Conservation (phyloP, 2,329 filamentous ascomycete genomes). For the Sporothrix variecibatus region DNA sequence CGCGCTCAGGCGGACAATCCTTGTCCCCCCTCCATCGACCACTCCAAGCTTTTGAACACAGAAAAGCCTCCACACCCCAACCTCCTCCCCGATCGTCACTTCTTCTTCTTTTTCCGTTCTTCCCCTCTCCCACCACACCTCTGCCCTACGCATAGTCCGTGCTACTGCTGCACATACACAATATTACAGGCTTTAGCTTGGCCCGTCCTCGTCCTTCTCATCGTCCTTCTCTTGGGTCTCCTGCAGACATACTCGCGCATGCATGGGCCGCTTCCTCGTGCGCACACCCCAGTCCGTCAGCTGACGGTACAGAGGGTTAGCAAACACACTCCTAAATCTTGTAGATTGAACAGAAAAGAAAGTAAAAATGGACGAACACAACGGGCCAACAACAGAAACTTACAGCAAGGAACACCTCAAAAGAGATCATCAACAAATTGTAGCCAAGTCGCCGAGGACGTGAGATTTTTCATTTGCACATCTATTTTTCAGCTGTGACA, state of each 20-base stretch:
- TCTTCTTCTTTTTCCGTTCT: not conserved
- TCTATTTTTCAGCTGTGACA: not conserved
- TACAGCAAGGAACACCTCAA: not conserved
- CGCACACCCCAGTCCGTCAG: conserved; percentile 5
- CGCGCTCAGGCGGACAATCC: conserved; percentile 3
- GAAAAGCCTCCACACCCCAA: not conserved
- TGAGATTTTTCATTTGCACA: not conserved
- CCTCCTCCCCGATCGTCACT: not conserved
- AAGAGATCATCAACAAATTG: not conserved
- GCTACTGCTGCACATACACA: not conserved
- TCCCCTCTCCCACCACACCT: not conserved
- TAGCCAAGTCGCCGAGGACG: not conserved
- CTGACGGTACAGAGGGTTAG: not conserved
- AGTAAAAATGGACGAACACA: not conserved
- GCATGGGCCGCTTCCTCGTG: not conserved
- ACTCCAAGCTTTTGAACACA: not conserved
- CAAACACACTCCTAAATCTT: not conserved
- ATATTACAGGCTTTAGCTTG: not conserved
- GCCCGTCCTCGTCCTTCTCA: not conserved
- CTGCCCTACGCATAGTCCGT: not conserved
- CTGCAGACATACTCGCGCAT: not conserved
- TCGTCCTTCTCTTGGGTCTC: not conserved
- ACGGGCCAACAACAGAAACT: not conserved
- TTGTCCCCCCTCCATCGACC: not conserved
- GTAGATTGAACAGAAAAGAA: not conserved